phyloP scores from a whole-genome alignment of 2,329 filamentous ascomycete genomes.

The Sporothrix pseudoabietina region DNA sequence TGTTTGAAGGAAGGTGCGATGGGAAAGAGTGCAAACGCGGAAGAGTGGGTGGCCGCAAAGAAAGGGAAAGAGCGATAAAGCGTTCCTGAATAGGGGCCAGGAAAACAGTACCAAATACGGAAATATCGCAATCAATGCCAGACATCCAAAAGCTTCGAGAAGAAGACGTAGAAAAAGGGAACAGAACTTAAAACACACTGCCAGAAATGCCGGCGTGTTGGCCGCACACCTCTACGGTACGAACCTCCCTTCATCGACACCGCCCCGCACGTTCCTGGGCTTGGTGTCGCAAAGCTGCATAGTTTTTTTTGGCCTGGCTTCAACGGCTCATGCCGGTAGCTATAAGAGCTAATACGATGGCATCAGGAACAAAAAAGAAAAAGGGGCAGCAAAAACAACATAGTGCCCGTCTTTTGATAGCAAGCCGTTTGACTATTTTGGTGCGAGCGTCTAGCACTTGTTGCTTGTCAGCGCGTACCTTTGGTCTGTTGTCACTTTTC shows the following conservation, averaged over 20 bases:
- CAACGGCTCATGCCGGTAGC: slow-evolving; percentile 15
- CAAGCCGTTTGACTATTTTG: background rate
- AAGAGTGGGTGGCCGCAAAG: background rate
- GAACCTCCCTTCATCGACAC: background rate
- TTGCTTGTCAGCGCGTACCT: background rate
- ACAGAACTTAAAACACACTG: background rate
- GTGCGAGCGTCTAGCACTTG: background rate
- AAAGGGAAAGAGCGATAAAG: background rate
- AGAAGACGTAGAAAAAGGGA: background rate
- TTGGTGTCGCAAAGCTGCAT: slow-evolving; percentile 6
- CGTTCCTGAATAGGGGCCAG: background rate
- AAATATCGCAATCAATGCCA: background rate
- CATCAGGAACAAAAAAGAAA: slow-evolving; percentile 7
- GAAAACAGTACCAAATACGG: background rate
- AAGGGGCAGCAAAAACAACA: background rate
- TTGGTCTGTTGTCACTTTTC: slow-evolving; percentile 1
- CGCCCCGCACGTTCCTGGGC: slow-evolving; percentile 15
- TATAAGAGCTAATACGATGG: background rate
- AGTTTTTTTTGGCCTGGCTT: background rate
- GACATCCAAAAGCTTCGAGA: background rate
- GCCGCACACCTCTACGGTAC: background rate
- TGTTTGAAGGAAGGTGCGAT: background rate
- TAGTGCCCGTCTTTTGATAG: background rate
- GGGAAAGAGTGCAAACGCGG: background rate
- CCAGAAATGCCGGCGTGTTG: background rate